Evolutionary conservation across 768 basidiomycete genomes (phyloP).

Genomic region (Termitomyces sp.): DNA sequence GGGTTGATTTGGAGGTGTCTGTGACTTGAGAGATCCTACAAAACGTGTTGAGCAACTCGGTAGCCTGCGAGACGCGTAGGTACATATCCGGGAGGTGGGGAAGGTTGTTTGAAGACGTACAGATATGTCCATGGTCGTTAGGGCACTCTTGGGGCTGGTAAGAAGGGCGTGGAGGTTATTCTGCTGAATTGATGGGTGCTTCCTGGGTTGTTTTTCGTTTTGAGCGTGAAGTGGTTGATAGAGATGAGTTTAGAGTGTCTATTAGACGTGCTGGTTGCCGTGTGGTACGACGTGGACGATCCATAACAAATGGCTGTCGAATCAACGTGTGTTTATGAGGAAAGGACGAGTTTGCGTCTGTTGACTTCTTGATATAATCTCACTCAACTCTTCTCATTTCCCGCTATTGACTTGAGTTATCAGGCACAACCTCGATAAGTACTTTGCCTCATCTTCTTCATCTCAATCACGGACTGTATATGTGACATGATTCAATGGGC

Average conservation of each 20-base stretch:
- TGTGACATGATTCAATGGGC: too few species aligned
- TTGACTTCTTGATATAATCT: too few species aligned
- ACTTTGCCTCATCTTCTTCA: too few species aligned
- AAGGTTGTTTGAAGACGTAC: constrained; percentile 31
- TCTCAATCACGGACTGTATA: too few species aligned
- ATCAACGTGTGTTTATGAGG: too few species aligned
- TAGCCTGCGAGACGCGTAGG: constrained; percentile 7
- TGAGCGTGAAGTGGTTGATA: constrained; percentile 1
- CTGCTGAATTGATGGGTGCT: constrained; percentile 1
- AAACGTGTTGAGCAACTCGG: constrained; percentile 23
- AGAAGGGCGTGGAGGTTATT: constrained; percentile 11
- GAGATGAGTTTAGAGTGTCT: not conserved
- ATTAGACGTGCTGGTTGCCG: constrained; percentile 9
- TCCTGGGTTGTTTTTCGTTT: constrained; percentile 12
- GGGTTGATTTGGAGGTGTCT: too few species aligned
- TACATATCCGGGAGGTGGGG: constrained; percentile 6
- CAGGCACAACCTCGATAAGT: too few species aligned
- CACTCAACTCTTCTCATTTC: too few species aligned
- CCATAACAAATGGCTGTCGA: too few species aligned
- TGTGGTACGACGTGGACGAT: constrained; percentile 16
- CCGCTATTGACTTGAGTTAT: too few species aligned
- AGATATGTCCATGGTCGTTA: constrained; percentile 37
- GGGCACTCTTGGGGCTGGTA: constrained; percentile 9
- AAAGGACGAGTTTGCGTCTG: too few species aligned
- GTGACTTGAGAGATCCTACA: constrained; percentile 47